Conservation (phyloP, 495 filamentous ascomycete genomes). For the Hamigera avellanea region DNA sequence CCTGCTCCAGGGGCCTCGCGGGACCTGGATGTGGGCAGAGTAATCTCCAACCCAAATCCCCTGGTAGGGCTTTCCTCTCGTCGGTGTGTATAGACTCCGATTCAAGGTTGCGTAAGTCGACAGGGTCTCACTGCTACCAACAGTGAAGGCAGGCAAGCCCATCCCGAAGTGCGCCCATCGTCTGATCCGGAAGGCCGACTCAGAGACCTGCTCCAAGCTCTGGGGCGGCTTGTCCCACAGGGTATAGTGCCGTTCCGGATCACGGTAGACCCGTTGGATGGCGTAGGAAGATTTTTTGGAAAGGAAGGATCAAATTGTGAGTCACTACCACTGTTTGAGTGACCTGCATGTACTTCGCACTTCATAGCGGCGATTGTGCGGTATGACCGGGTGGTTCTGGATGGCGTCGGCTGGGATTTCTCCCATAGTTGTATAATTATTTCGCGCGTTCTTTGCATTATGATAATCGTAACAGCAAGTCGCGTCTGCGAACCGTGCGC, state of each 20-base stretch:
- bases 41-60: conserved; percentile 94
- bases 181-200: conserved; percentile 57
- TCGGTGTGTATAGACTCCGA: conserved; percentile 61
- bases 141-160: conserved; percentile 16
- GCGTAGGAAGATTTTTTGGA: too few relatives aligned
- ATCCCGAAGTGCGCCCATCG: conserved; percentile 53
- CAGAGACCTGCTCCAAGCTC: conserved; percentile 40
- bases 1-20: too few relatives aligned
- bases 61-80: conserved; percentile 64
- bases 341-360: too few relatives aligned
- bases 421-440: too few relatives aligned
- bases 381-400: too few relatives aligned
- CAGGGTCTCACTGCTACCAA: conserved; percentile 50
- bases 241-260: conserved; percentile 18
- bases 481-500: too few relatives aligned
- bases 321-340: too few relatives aligned
- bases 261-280: conserved; percentile 16
- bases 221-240: conserved; percentile 28
- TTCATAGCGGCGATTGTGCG: too few relatives aligned
- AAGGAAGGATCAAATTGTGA: too few relatives aligned
- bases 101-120: conserved; percentile 69
- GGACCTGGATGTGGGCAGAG: conserved; percentile 63
- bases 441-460: too few relatives aligned
- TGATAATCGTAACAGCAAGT: too few relatives aligned
- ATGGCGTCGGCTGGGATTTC: too few relatives aligned